Evolutionary conservation across 2,329 filamentous ascomycete species (phyloP), one percentile per base, ranked within the genome.

Genomic region (Volutella citrinella): DNA sequence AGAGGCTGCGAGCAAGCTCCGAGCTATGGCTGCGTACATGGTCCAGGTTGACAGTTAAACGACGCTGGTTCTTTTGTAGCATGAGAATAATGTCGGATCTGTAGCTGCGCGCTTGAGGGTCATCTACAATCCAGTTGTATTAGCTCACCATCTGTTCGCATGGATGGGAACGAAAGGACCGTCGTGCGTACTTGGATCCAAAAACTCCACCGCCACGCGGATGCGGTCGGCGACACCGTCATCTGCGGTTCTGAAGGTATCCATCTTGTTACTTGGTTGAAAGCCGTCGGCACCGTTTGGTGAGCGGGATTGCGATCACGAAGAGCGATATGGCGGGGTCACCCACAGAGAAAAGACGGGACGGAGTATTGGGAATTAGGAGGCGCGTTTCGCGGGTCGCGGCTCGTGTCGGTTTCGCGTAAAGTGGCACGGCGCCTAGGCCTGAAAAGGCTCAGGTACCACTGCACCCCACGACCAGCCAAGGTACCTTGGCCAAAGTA

Each of bases 141-240:
- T n/a, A n/a, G n/a, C n/a, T n/a, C n/a, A n/a, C n/a, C n/a, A n/a
- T n/a, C n/a, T n/a, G n/a, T n/a, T n/a, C n/a, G n/a, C n/a, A n/a
- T n/a, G n/a, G n/a, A n/a, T n/a, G n/a, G n/a, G n/a, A n/a, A n/a
- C n/a, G n/a, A n/a, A n/a, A n/a, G n/a, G n/a, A n/a, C n/a, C n/a
- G n/a, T n/a, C n/a, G n/a, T n/a, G n/a, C 82, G 55, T 76, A 95
- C 89, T 82, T 42, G 91, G 91, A 70, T 96, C 91, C 26, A 97
- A 79, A 57, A 97, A 96, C 61, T 96, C 90, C 53, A 84, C 78
- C n/a, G 88, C 89, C 46, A 84, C 80, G 53, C 88, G 84, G 61
- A 95, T 80, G 54, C 89, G 87, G 68, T 94, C 83, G 52, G 80
- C 78, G 52, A 84, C 81, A 48, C 84, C 87, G 64, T 93, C 87